These are phyloP conservation scores for Elsinoe arachidis DNA, from an alignment of 2,329 filamentous ascomycete species.

Conservation along the genomic window DNA sequence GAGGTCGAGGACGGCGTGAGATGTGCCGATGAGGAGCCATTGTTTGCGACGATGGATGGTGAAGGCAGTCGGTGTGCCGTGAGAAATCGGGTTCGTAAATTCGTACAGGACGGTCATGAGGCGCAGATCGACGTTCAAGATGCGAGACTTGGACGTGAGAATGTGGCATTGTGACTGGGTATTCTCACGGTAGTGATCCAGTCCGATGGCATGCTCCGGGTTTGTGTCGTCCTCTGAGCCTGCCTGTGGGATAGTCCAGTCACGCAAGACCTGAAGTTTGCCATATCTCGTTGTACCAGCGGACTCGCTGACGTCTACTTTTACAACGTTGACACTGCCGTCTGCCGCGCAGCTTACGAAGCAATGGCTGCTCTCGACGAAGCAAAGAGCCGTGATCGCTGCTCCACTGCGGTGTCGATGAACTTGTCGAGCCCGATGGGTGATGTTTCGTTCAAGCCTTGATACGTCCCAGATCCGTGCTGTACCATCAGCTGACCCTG, in stretches of 20 bases:
- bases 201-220: conserved; percentile 72
- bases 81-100: conserved; percentile 79
- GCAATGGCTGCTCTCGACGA: conserved; percentile 87
- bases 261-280: conserved; percentile 65
- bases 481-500: conserved; percentile 80
- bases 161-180: conserved; percentile 73
- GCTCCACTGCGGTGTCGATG: conserved; percentile 65
- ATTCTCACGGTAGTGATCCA: conserved; percentile 82
- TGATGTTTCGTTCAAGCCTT: conserved; percentile 82
- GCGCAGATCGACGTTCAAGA: conserved; percentile 77
- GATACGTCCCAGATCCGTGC: conserved; percentile 92
- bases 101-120: conserved; percentile 75
- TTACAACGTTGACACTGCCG: conserved; percentile 81
- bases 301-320: conserved; percentile 58
- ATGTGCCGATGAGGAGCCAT: conserved; percentile 86
- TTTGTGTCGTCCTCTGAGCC: not conserved
- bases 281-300: conserved; percentile 57
- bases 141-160: conserved; percentile 74
- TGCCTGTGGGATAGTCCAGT: conserved; percentile 53
- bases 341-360: conserved; percentile 87
- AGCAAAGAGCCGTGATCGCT: conserved; percentile 73
- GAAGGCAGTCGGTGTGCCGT: conserved; percentile 86
- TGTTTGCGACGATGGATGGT: conserved; percentile 76
- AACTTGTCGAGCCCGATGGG: conserved; percentile 76
- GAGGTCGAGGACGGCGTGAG: conserved; percentile 82